phyloP scores from a whole-genome alignment of 2,329 filamentous ascomycete genomes.

The Pestalotiopsis sp. region DNA sequence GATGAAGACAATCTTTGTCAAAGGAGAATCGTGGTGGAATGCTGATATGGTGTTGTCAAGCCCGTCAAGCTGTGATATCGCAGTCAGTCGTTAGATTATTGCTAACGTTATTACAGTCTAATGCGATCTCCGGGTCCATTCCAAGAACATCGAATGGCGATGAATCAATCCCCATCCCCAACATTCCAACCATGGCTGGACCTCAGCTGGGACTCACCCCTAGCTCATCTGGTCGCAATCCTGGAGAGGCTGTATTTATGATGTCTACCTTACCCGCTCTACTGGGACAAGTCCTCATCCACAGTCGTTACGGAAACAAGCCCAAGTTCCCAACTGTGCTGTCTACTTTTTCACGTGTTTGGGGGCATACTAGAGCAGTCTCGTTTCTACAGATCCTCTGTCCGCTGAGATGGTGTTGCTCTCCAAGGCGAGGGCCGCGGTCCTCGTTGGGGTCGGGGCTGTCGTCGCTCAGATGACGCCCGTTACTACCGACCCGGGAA shows the following conservation, averaged over 20 bases:
- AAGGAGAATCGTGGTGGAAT: neutral
- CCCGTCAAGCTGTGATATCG: no score
- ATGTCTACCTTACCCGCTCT: neutral
- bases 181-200: neutral
- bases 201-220: neutral
- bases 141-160: constrained; percentile 17
- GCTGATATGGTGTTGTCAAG: neutral
- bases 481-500: neutral
- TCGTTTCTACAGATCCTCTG: constrained; percentile 5
- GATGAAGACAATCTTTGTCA: neutral
- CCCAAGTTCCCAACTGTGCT: neutral
- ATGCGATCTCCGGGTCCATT: constrained; percentile 18
- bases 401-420: constrained; percentile 21
- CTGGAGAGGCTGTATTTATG: neutral
- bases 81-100: neutral
- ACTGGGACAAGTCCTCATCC: neutral
- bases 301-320: neutral
- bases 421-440: constrained; percentile 16
- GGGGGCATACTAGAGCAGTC: neutral
- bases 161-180: constrained; percentile 16
- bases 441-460: constrained; percentile 19
- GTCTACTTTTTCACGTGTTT: neutral
- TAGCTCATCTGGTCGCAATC: neutral
- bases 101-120: neutral
- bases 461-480: constrained; percentile 14